Conservation (phyloP, 2,329 filamentous ascomycete species). For the Hirsutella minnesotensis region DNA sequence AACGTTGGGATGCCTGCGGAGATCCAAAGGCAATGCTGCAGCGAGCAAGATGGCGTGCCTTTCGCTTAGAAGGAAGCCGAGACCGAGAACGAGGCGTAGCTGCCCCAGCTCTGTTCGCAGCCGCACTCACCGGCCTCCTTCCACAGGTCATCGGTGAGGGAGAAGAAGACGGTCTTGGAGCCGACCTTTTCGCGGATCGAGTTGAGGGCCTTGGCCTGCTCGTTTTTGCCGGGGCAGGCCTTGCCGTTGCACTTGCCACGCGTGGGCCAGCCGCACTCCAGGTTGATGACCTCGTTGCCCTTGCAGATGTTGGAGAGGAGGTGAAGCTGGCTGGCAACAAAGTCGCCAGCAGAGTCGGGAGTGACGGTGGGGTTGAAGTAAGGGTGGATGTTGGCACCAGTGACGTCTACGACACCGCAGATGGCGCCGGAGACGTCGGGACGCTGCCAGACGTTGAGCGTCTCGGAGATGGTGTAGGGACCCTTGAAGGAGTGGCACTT, state of each 20-base stretch:
- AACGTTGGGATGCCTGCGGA: not conserved
- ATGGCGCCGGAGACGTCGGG: slow-evolving; percentile 43
- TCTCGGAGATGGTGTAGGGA: slow-evolving; percentile 74
- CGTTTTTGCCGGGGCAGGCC: slow-evolving; percentile 51
- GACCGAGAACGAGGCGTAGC: slow-evolving; percentile 7
- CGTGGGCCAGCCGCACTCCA: slow-evolving; percentile 87
- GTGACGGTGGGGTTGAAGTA: slow-evolving; percentile 73
- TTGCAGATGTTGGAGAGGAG: slow-evolving; percentile 60
- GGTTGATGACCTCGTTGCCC: slow-evolving; percentile 62
- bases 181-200: slow-evolving; percentile 57
- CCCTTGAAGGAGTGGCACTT: slow-evolving; percentile 65
- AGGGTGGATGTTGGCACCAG: slow-evolving; percentile 80
- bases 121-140: slow-evolving; percentile 57
- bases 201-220: slow-evolving; percentile 64
- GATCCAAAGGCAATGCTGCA: not conserved
- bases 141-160: slow-evolving; percentile 69
- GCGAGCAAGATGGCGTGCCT: not conserved
- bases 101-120: slow-evolving; percentile 77
- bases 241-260: slow-evolving; percentile 56
- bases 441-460: slow-evolving; percentile 65
- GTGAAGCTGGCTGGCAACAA: slow-evolving; percentile 62
- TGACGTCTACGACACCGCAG: slow-evolving; percentile 65
- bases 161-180: slow-evolving; percentile 68
- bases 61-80: slow-evolving; percentile 2
- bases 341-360: slow-evolving; percentile 58